phyloP scores from a whole-genome alignment of 2,329 filamentous ascomycete species.

The Penicillium sp. region DNA sequence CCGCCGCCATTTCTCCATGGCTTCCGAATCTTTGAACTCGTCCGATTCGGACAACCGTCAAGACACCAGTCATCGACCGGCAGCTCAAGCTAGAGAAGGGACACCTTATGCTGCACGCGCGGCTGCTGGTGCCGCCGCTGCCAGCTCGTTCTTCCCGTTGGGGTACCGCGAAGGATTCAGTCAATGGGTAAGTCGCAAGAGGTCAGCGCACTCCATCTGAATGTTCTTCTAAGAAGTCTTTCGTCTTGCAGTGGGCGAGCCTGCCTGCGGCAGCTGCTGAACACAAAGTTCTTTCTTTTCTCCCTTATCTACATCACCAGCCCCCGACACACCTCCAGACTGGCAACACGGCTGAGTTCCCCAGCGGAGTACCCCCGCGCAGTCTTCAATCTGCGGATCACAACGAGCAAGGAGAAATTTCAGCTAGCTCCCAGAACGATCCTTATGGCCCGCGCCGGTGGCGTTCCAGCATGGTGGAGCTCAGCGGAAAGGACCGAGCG shows the following conservation, averaged over 20 bases:
- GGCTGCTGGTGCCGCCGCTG: conserved; percentile 25
- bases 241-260: conserved; percentile 67
- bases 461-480: conserved; percentile 74
- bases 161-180: conserved; percentile 85
- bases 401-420: conserved; percentile 42
- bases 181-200: conserved; percentile 67
- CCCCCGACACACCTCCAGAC: conserved; percentile 65
- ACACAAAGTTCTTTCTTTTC: conserved; percentile 75
- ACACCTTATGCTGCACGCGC: conserved; percentile 32
- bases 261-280: conserved; percentile 79
- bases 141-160: conserved; percentile 61
- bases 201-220: conserved; percentile 3
- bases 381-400: conserved; percentile 35
- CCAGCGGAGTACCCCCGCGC: conserved; percentile 22
- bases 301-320: conserved; percentile 67
- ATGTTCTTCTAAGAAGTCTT: conserved; percentile 4
- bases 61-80: conserved; percentile 16
- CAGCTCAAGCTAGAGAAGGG: conserved; percentile 14
- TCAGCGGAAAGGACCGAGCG: conserved; percentile 78
- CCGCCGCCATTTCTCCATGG: conserved; percentile 30
- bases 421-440: conserved; percentile 53
- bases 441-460: conserved; percentile 80
- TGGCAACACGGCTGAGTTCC: conserved; percentile 37
- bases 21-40: conserved; percentile 34
- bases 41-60: conserved; percentile 26